These are phyloP conservation scores for Fomitopsis schrenkii DNA, from an alignment of 1,284 basidiomycete species.

Conservation along the genomic window DNA sequence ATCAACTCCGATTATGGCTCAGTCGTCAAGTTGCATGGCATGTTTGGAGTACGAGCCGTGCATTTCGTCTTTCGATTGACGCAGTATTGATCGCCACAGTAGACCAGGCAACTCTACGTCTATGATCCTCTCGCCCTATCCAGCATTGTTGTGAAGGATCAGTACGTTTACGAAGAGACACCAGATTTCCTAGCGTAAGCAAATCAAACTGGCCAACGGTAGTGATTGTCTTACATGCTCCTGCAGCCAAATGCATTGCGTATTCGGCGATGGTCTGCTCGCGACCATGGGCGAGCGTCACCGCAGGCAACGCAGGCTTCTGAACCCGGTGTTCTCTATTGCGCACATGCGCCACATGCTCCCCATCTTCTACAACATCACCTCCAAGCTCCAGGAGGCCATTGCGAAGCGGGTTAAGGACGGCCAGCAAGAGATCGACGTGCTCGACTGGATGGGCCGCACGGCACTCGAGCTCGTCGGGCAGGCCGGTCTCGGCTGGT, in stretches of 20 bases:
- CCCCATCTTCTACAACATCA: conserved; percentile 10
- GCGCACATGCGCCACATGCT: conserved; percentile 21
- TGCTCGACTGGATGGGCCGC: conserved; percentile 34
- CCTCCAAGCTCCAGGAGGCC: conserved; percentile 12
- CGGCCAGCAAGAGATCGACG: conserved; percentile 28
- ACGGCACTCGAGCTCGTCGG: conserved; percentile 30
- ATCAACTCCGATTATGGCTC: conserved; percentile 12
- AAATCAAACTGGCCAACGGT: neutral
- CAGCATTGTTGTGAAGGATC: conserved; percentile 13
- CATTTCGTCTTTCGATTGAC: neutral
- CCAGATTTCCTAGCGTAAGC: conserved; percentile 12
- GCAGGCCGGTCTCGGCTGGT: conserved; percentile 32
- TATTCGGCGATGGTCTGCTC: conserved; percentile 16
- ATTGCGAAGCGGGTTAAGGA: conserved; percentile 7
- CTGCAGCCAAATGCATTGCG: conserved; percentile 3
- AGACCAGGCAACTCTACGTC: conserved; percentile 14
- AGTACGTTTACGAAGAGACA: conserved; percentile 12
- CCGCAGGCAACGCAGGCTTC: conserved; percentile 21
- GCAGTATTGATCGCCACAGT: neutral
- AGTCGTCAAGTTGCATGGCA: conserved; percentile 10
- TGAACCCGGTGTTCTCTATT: conserved; percentile 23
- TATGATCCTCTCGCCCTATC: conserved; percentile 16
- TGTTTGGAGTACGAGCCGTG: conserved; percentile 9
- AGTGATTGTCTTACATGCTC: too few relatives aligned
- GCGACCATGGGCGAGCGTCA: conserved; percentile 18